Conservation (phyloP, 164 flowering plant genomes). For the Buxus sempervirens region DNA sequence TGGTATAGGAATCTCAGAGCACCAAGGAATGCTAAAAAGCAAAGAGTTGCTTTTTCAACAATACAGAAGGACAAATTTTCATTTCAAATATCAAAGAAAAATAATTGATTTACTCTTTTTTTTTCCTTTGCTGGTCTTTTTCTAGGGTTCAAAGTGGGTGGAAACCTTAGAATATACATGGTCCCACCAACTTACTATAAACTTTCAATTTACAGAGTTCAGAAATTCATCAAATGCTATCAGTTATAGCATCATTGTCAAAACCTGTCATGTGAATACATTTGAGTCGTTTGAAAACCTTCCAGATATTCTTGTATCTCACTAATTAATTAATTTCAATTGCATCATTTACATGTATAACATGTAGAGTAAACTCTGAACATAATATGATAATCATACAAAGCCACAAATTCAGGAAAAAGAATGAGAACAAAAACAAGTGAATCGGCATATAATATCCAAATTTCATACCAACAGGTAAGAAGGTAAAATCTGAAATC, state of each 20-base stretch:
- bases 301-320: not conserved
- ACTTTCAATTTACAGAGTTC: not conserved
- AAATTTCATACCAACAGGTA: conserved; percentile 73
- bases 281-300: not conserved
- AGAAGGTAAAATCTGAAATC: conserved; percentile 83
- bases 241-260: not conserved
- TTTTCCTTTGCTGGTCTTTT: too few species aligned
- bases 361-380: not conserved
- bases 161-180: not conserved
- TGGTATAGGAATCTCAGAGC: too few species aligned
- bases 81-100: too few species aligned
- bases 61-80: too few species aligned
- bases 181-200: not conserved
- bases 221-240: not conserved
- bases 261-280: not conserved
- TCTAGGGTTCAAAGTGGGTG: too few species aligned
- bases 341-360: not conserved
- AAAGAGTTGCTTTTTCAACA: too few species aligned
- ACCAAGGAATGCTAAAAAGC: not conserved
- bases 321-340: too few species aligned
- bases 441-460: not conserved
- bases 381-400: not conserved
- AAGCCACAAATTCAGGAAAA: not conserved
- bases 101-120: too few species aligned
- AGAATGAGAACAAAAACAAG: not conserved